Conservation (phyloP, 352 stramenopile species). For the Pythium folliculosum region DNA sequence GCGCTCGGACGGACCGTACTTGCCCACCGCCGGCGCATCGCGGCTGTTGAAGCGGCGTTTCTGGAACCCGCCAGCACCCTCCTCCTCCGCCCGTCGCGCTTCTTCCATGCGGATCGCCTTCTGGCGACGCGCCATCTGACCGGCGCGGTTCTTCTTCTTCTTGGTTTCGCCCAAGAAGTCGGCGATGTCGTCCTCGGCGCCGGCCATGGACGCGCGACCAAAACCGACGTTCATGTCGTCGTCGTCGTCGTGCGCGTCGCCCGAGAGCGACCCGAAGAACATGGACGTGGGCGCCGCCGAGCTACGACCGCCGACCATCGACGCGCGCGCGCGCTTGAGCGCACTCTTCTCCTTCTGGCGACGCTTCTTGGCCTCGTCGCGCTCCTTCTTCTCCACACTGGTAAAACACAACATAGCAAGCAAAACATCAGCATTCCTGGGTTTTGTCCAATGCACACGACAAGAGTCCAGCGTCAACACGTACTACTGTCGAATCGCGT, state of each 20-base stretch:
- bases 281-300: slow-evolving; percentile 55
- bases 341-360: slow-evolving; percentile 63
- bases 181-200: slow-evolving; percentile 75
- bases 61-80: slow-evolving; percentile 46
- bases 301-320: slow-evolving; percentile 67
- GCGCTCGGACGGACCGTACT: slow-evolving; percentile 76
- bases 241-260: slow-evolving; percentile 35
- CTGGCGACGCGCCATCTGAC: slow-evolving; percentile 76
- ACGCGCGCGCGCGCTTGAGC: slow-evolving; percentile 54
- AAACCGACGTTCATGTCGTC: slow-evolving; percentile 21
- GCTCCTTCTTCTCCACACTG: slow-evolving; percentile 51
- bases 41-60: slow-evolving; percentile 35
- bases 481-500: slow-evolving; percentile 51
- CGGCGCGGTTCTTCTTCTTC: slow-evolving; percentile 83
- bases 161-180: slow-evolving; percentile 86
- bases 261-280: slow-evolving; percentile 78
- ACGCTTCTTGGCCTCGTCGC: slow-evolving; percentile 58
- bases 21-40: slow-evolving; percentile 32
- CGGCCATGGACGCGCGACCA: slow-evolving; percentile 42
- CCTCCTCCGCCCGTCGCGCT: slow-evolving; percentile 43
- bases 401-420: not conserved
- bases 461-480: not conserved
- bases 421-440: not conserved
- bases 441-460: not conserved
- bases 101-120: slow-evolving; percentile 80